These are phyloP conservation scores for Begonia fuchsioides DNA, from an alignment of 306 rosid genomes.

Conservation along the genomic window DNA sequence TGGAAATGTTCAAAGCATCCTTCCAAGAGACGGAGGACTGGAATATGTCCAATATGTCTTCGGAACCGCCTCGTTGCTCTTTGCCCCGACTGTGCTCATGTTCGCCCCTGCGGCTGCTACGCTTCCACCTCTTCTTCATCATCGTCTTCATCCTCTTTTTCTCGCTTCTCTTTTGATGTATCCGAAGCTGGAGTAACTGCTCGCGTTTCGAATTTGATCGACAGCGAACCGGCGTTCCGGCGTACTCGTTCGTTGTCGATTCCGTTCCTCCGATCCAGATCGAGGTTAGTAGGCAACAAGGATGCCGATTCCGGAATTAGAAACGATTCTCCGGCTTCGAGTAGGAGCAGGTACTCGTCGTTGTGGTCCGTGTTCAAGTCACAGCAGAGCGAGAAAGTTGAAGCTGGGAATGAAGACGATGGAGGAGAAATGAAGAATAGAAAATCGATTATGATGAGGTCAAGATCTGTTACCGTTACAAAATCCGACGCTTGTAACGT, in stretches of 20 bases:
- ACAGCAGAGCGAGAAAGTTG: conserved; percentile 13
- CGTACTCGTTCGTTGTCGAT: conserved; percentile 77
- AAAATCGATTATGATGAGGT: not conserved
- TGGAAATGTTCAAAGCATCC: conserved; percentile 91
- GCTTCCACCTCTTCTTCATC: conserved; percentile 26
- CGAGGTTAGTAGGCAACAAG: conserved; percentile 39
- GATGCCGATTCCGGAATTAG: conserved; percentile 16
- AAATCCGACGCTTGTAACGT: not conserved
- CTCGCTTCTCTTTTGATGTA: conserved; percentile 29
- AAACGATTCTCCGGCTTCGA: conserved; percentile 19
- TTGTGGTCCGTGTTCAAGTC: conserved; percentile 65
- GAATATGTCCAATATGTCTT: conserved; percentile 72
- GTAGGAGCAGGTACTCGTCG: conserved; percentile 26
- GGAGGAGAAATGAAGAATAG: not conserved
- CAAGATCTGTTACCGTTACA: not conserved
- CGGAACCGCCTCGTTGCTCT: conserved; percentile 72
- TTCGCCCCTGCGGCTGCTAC: conserved; percentile 73
- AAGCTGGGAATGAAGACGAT: conserved; percentile 4
- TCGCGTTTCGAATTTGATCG: conserved; percentile 39
- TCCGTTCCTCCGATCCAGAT: conserved; percentile 71
- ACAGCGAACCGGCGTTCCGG: conserved; percentile 52
- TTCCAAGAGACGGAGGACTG: conserved; percentile 62
- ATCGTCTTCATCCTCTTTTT: conserved; percentile 39
- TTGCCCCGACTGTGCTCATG: conserved; percentile 85
- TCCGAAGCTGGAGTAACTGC: conserved; percentile 21